Evolutionary conservation across 2,329 filamentous ascomycete genomes (phyloP), one percentile per base, ranked within the genome.

Genomic region (Elsinoe fawcettii): DNA sequence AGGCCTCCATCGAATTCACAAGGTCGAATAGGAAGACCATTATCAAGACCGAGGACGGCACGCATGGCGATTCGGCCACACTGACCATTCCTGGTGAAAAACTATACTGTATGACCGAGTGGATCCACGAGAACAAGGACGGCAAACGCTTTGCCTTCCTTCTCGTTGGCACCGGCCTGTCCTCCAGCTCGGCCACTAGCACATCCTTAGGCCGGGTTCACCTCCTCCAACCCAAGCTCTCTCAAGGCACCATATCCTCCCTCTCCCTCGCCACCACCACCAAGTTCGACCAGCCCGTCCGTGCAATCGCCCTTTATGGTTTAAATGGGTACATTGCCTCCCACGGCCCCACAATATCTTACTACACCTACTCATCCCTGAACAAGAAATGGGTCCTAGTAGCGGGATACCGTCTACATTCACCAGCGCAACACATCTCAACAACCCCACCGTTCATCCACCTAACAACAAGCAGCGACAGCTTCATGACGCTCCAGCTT

Each of bases 91-190:
- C 70, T 0, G 79, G 79, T 0, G 83, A 87, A 60, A 76, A 75
- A 37, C 79, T 90, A 1, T 75, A 81, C 43, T 76, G 80, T 1
- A 68, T 90, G 6, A 69, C 78, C 1, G 83, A 88, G 60, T 90
- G 87, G 87, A 67, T 75, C 4, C 82, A 80, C 60, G 47, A 44
- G 20, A 64, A 65, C 1, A 63, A 63, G 47, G 60, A 55, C 7
- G 60, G 54, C 2, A 80, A 78, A 57, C 76, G 71, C 0, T 86
- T 85, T 68, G 76, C 80, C 1, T 86, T 83, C 65, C 74, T 89
- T 30, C 75, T 88, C 12, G 77, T 87, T 2, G 68, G 66, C 34
- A 65, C 63, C 9, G 76, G 80, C 3, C 81, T 80, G 20, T 23
- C 41, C 22, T 23, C 11, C 8, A 27, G 3, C 9, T 7, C 51